These are phyloP conservation scores for Leccinum subtestaceum DNA, from an alignment of 768 basidiomycete genomes.

Conservation along the genomic window DNA sequence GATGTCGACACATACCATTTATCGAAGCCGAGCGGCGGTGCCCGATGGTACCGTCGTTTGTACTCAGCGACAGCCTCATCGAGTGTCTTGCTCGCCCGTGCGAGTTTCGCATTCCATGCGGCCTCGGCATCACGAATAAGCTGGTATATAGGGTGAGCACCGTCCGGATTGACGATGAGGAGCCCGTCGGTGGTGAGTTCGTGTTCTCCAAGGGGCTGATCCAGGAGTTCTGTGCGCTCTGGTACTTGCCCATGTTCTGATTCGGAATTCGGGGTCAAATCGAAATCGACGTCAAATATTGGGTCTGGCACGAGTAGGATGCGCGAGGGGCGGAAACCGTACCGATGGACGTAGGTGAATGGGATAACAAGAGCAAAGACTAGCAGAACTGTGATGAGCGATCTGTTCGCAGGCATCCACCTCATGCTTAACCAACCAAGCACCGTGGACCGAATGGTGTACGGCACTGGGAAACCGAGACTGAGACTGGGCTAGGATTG, in stretches of 20 bases:
- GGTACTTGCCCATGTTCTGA: neutral
- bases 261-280: neutral
- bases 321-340: neutral
- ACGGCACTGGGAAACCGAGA: no score
- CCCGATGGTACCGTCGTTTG: constrained; percentile 30
- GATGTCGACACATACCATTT: constrained; percentile 34
- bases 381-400: neutral
- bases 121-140: constrained; percentile 37
- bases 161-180: constrained; percentile 34
- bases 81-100: constrained; percentile 37
- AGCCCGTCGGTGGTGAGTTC: constrained; percentile 28
- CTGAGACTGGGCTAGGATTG: no score
- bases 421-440: neutral
- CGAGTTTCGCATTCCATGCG: constrained; percentile 36
- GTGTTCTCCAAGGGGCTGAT: constrained; percentile 15
- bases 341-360: neutral
- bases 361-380: neutral
- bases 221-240: neutral
- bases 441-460: neutral
- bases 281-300: neutral
- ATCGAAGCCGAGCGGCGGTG: constrained; percentile 42
- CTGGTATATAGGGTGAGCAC: constrained; percentile 43
- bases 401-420: neutral
- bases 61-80: constrained; percentile 40
- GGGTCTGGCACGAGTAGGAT: no score